Conservation (phyloP, 129 eudicot species). For the Chrysanthemum makinoi region DNA sequence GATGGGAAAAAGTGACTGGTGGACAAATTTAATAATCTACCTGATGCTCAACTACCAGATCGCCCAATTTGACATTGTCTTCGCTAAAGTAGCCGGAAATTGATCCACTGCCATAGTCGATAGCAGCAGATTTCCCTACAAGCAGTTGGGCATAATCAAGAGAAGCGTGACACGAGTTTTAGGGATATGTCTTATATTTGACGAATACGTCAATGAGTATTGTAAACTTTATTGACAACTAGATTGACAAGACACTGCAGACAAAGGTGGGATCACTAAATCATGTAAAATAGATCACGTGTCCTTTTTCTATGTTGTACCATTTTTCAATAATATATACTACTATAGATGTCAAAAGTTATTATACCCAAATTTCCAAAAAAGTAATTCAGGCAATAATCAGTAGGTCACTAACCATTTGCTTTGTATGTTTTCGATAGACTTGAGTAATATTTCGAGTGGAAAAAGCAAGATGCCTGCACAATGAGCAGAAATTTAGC, state of each 20-base stretch:
- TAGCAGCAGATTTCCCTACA: slow-evolving; percentile 64
- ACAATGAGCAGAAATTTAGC: slow-evolving; percentile 6
- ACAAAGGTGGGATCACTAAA: too few relatives aligned
- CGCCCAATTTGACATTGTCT: slow-evolving; percentile 49
- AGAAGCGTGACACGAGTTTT: too few relatives aligned
- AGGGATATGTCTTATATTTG: too few relatives aligned
- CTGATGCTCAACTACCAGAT: slow-evolving; percentile 51
- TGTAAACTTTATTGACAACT: too few relatives aligned
- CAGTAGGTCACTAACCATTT: slow-evolving; percentile 39
- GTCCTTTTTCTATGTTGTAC: too few relatives aligned
- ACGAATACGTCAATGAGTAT: too few relatives aligned
- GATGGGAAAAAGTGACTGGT: neutral
- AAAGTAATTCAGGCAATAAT: neutral
- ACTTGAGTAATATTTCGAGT: slow-evolving; percentile 49
- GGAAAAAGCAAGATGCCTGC: slow-evolving; percentile 50
- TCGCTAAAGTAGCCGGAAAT: slow-evolving; percentile 68
- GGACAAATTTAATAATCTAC: slow-evolving; percentile 26
- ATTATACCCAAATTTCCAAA: neutral
- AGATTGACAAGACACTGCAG: too few relatives aligned
- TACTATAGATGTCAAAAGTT: neutral
- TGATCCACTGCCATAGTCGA: slow-evolving; percentile 65
- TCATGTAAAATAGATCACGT: too few relatives aligned
- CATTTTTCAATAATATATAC: too few relatives aligned
- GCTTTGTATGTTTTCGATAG: slow-evolving; percentile 46
- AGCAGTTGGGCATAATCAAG: too few relatives aligned